A percentile compares a stretch with the other conserved stretches of the same genome.
Evolutionary conservation across 2,329 filamentous ascomycete genomes (phyloP).

Genomic region (Cladosporium sp.): DNA sequence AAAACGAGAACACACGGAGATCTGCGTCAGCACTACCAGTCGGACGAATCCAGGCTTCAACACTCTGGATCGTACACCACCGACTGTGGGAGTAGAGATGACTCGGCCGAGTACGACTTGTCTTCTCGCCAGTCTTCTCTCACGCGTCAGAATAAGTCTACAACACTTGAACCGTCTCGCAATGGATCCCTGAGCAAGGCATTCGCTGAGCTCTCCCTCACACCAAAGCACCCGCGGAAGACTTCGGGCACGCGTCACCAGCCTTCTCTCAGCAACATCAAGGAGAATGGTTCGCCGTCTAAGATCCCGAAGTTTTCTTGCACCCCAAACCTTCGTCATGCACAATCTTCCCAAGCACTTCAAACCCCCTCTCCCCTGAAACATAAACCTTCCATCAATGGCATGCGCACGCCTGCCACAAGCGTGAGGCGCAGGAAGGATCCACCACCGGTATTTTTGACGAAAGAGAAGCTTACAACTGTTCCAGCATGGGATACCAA

Average conservation of each 20-base stretch:
- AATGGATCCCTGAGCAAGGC: slow-evolving; percentile 28
- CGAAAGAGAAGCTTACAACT: slow-evolving; percentile 44
- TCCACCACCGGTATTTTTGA: slow-evolving; percentile 70
- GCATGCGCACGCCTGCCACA: slow-evolving; percentile 25
- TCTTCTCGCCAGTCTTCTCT: slow-evolving; percentile 15
- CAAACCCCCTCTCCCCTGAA: slow-evolving; percentile 28
- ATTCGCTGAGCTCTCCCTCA: slow-evolving; percentile 27
- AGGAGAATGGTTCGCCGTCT: slow-evolving; percentile 28
- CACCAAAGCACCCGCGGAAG: slow-evolving; percentile 16
- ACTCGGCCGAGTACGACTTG: neutral
- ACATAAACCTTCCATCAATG: slow-evolving; percentile 23
- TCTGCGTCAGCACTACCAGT: slow-evolving; percentile 23
- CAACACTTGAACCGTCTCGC: slow-evolving; percentile 23
- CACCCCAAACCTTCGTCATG: slow-evolving; percentile 27
- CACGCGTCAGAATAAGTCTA: slow-evolving; percentile 15
- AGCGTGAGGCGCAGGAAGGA: slow-evolving; percentile 25
- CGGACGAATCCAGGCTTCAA: slow-evolving; percentile 12
- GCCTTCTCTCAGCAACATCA: slow-evolving; percentile 30
- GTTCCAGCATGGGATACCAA: slow-evolving; percentile 75
- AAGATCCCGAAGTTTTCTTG: slow-evolving; percentile 33
- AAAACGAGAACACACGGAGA: slow-evolving; percentile 31
- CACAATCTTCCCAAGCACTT: slow-evolving; percentile 27
- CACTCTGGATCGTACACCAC: slow-evolving; percentile 12
- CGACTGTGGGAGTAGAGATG: slow-evolving; percentile 12
- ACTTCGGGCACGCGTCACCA: slow-evolving; percentile 17